Conservation (phyloP, 129 eudicot genomes). For the Ambrosia artemisiifolia region DNA sequence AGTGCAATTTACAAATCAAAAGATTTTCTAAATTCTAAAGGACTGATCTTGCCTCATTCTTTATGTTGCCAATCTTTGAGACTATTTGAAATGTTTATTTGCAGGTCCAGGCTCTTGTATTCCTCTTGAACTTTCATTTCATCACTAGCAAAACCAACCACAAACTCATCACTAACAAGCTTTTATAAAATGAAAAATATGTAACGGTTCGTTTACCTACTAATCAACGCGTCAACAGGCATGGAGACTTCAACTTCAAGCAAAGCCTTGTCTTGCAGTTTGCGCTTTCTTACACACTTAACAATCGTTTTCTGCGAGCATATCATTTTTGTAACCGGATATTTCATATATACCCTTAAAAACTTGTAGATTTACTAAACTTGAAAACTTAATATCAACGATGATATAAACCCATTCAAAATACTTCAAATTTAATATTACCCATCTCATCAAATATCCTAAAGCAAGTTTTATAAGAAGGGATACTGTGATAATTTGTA, state of each 20-base stretch:
- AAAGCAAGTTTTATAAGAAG: neutral
- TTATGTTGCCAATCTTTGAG: neutral
- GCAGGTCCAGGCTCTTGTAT: constrained; percentile 53
- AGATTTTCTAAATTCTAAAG: neutral
- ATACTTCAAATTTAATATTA: neutral
- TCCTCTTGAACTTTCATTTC: constrained; percentile 57
- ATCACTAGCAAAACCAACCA: constrained; percentile 42
- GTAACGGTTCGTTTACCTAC: constrained; percentile 49
- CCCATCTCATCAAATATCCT: neutral
- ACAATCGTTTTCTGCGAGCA: constrained; percentile 53
- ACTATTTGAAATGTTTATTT: constrained; percentile 20
- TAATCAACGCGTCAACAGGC: constrained; percentile 54
- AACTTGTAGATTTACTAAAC: neutral
- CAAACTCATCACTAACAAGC: neutral
- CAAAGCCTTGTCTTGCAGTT: constrained; percentile 44
- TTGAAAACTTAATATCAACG: neutral
- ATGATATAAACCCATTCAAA: neutral
- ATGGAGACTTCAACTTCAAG: constrained; percentile 70
- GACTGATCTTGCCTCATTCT: neutral
- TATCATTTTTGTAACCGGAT: neutral
- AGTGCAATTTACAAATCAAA: neutral
- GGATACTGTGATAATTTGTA: neutral
- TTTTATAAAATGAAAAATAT: neutral
- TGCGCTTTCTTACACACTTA: constrained; percentile 44
- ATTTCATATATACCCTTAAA: neutral